These are phyloP conservation scores for Chlorella sp. DNA, from an alignment of 139 green algal genomes.

Conservation along the genomic window DNA sequence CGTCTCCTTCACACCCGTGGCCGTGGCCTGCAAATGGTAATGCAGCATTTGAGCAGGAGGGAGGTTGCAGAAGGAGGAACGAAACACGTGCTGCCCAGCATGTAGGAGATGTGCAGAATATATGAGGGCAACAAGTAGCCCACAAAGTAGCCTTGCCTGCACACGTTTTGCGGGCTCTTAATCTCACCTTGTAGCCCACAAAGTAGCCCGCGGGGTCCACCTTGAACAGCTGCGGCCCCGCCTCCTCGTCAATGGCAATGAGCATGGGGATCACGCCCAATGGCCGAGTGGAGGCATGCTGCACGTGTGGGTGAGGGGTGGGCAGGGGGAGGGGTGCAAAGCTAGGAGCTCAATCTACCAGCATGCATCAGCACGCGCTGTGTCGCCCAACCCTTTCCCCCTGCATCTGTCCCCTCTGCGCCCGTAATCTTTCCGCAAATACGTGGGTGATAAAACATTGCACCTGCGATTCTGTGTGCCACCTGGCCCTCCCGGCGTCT, in stretches of 20 bases:
- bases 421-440: no score
- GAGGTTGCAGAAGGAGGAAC: not conserved
- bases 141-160: not conserved
- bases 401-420: no score
- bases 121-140: no score
- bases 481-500: no score
- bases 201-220: conserved; percentile 98
- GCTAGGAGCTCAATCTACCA: not conserved
- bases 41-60: not conserved
- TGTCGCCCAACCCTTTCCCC: no score
- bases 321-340: not conserved
- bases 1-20: conserved; percentile 94
- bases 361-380: no score
- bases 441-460: no score
- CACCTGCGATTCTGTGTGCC: no score
- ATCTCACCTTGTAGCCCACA: conserved; percentile 94
- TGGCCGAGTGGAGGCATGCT: conserved; percentile 93
- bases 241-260: conserved; percentile 95
- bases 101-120: no score
- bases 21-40: conserved; percentile 70
- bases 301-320: conserved; percentile 20
- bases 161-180: not conserved
- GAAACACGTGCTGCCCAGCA: no score
- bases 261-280: conserved; percentile 92
- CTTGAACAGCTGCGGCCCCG: conserved; percentile 96